A percentile compares a stretch with the other conserved stretches of the same genome.
phyloP scores from a whole-genome alignment of 148 eudicot species.

The Rheum nobile region DNA sequence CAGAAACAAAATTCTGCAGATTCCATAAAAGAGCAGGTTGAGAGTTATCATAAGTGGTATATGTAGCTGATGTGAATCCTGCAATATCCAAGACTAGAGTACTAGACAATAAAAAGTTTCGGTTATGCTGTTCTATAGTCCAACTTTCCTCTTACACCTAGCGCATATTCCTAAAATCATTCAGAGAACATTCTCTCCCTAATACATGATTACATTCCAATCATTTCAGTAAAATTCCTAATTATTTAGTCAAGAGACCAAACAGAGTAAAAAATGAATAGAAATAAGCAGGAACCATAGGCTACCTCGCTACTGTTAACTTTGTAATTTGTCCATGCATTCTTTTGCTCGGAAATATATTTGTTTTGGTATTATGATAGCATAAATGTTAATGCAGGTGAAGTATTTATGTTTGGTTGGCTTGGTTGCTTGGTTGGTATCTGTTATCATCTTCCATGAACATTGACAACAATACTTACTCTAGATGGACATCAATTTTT shows the following conservation, averaged over 20 bases:
- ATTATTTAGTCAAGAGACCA: not conserved
- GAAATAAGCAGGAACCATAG: not conserved
- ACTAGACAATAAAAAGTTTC: not conserved
- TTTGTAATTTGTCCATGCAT: not conserved
- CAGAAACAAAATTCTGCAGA: not conserved
- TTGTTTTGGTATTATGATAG: not conserved
- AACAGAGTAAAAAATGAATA: not conserved
- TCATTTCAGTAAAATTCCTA: not conserved
- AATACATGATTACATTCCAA: not conserved
- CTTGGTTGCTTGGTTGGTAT: too few species aligned
- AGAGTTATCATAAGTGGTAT: not conserved
- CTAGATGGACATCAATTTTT: not conserved
- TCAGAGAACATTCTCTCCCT: not conserved
- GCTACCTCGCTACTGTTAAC: not conserved
- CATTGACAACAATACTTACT: not conserved
- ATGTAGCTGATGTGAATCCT: not conserved
- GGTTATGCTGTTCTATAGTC: not conserved
- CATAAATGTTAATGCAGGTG: not conserved
- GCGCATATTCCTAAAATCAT: not conserved
- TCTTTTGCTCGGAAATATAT: not conserved
- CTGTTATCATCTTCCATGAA: not conserved
- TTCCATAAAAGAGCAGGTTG: not conserved
- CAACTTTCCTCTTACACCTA: not conserved
- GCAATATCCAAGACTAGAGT: not conserved
- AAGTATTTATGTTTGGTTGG: not conserved